Conservation (phyloP, 805 yeast species). For the Kodamaea laetipori region DNA sequence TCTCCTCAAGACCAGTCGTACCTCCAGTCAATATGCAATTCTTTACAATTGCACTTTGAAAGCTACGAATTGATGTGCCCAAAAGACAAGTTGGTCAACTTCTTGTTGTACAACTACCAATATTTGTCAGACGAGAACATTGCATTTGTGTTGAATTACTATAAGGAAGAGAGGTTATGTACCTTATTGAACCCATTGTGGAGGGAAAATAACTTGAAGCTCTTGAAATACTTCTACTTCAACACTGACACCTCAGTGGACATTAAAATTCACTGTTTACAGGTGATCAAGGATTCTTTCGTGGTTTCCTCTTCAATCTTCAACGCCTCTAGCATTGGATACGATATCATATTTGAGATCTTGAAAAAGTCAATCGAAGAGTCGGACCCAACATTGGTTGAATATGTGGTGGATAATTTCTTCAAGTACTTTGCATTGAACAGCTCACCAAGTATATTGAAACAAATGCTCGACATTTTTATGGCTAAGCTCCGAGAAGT, state of each 20-base stretch:
- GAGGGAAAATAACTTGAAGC: slow-evolving; percentile 46
- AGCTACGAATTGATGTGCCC: slow-evolving; percentile 44
- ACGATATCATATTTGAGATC: slow-evolving; percentile 36
- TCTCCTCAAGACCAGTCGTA: slow-evolving; percentile 32
- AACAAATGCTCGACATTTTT: slow-evolving; percentile 4
- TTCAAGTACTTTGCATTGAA: slow-evolving; percentile 25
- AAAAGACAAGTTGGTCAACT: slow-evolving; percentile 41
- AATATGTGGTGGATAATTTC: slow-evolving; percentile 28
- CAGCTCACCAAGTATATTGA: slow-evolving; percentile 15
- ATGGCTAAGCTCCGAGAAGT: neutral
- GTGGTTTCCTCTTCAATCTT: slow-evolving; percentile 34
- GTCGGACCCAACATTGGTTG: slow-evolving; percentile 33
- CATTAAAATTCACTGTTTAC: slow-evolving; percentile 34
- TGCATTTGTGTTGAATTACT: slow-evolving; percentile 49
- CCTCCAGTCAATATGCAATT: slow-evolving; percentile 37
- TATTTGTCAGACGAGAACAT: slow-evolving; percentile 40
- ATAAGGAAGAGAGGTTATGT: slow-evolving; percentile 53
- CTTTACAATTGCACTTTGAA: slow-evolving; percentile 34
- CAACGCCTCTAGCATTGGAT: slow-evolving; percentile 25
- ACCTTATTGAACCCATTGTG: slow-evolving; percentile 54
- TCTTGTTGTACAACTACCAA: slow-evolving; percentile 41
- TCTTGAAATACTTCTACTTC: slow-evolving; percentile 50
- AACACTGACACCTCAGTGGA: slow-evolving; percentile 20
- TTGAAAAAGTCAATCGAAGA: slow-evolving; percentile 31
- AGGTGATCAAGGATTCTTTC: slow-evolving; percentile 39